Conservation (phyloP, 176 grass and related monocot genomes). For the barley (Hordeum vulgare) region MorexV3_pseudomolecules_assembly NC_058524.1:276291684-276292183, state of each 20-base stretch:
- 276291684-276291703: slow-evolving; percentile 76
- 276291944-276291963: background rate
- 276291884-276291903: slow-evolving; percentile 12
- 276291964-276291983: background rate
- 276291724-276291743: slow-evolving; percentile 27
- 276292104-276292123: too few species aligned
- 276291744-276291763: background rate
- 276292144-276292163: too few species aligned
- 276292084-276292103: too few species aligned
- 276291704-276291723: slow-evolving; percentile 58
- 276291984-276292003: background rate
- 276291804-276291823: slow-evolving; percentile 10
- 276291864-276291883: background rate
- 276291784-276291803: background rate
- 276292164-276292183: too few species aligned
- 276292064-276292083: too few species aligned
- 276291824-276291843: background rate
- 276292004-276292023: too few species aligned
- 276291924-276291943: background rate
- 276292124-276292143: too few species aligned
- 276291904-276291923: background rate
- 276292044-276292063: too few species aligned
- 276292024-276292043: too few species aligned
- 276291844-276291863: background rate
- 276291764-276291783: background rate